These are phyloP conservation scores for Gillenia trifoliata DNA, from an alignment of 306 rosid genomes.

Conservation along the genomic window DNA sequence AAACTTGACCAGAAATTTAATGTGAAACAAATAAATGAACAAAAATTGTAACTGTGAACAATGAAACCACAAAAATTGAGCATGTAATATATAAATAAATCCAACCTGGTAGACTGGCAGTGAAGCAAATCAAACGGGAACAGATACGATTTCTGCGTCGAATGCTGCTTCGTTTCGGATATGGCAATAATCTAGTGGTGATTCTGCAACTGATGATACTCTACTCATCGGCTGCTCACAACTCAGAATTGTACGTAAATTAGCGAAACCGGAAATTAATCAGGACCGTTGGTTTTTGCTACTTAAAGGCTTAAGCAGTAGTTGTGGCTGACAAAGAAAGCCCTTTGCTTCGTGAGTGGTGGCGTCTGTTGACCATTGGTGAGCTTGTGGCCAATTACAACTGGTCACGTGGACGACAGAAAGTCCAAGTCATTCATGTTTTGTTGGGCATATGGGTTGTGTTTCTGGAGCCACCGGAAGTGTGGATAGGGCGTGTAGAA, in stretches of 20 bases:
- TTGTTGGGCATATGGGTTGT: background rate
- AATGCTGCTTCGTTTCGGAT: conserved; percentile 8
- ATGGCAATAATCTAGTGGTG: conserved; percentile 7
- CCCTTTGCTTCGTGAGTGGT: background rate
- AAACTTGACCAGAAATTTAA: background rate
- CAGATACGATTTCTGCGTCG: background rate
- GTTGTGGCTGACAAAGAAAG: conserved; percentile 7
- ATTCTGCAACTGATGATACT: background rate
- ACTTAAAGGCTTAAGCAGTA: background rate
- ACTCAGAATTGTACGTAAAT: background rate
- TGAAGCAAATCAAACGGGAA: background rate
- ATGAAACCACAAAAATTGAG: background rate
- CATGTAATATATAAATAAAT: background rate
- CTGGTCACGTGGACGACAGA: conserved; percentile 8
- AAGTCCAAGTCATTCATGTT: background rate
- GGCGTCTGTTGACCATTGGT: background rate
- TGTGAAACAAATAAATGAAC: background rate
- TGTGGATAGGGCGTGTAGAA: conserved; percentile 13
- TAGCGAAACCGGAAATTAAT: background rate
- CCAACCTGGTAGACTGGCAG: conserved; percentile 5
- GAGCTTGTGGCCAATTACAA: background rate
- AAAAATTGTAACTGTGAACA: background rate
- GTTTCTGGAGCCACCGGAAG: background rate
- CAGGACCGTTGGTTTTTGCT: conserved; percentile 4
- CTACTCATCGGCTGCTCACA: background rate